phyloP scores from a whole-genome alignment of 2,329 filamentous ascomycete species.

The Colletotrichum sublineola region DNA sequence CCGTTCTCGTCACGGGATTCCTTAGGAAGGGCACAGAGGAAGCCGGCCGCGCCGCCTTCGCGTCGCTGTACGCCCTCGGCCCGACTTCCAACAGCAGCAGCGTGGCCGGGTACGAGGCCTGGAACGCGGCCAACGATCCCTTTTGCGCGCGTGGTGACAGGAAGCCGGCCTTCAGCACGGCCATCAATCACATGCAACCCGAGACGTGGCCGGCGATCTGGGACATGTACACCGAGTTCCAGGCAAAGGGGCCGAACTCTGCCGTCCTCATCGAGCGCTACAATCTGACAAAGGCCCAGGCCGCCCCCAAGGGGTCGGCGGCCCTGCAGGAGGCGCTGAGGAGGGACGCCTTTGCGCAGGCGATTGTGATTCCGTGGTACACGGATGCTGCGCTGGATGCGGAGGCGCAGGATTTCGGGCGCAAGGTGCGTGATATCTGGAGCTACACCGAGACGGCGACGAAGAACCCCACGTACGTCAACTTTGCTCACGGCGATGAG shows the following conservation, averaged over 20 bases:
- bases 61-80: conserved; percentile 51
- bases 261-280: conserved; percentile 55
- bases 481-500: conserved; percentile 53
- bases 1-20: conserved; percentile 50
- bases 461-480: conserved; percentile 48
- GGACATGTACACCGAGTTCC: conserved; percentile 54
- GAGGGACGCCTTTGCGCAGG: conserved; percentile 50
- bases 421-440: conserved; percentile 49
- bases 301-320: conserved; percentile 37
- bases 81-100: conserved; percentile 46
- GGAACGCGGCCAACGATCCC: conserved; percentile 54
- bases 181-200: conserved; percentile 51
- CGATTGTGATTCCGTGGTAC: conserved; percentile 57
- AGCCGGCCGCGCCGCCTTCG: conserved; percentile 50
- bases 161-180: conserved; percentile 55
- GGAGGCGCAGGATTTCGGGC: conserved; percentile 52
- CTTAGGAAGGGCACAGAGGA: conserved; percentile 50
- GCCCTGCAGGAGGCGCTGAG: conserved; percentile 51
- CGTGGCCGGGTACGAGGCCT: conserved; percentile 52
- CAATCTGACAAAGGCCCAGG: conserved; percentile 50
- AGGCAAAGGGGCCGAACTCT: conserved; percentile 50
- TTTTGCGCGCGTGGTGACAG: conserved; percentile 54
- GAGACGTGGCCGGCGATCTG: conserved; percentile 55
- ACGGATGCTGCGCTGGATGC: conserved; percentile 51
- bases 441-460: conserved; percentile 42